A percentile compares a stretch with the other conserved stretches of the same genome.
phyloP scores from a whole-genome alignment of 140 eudicot species.

The Stevia rebaudiana region DNA sequence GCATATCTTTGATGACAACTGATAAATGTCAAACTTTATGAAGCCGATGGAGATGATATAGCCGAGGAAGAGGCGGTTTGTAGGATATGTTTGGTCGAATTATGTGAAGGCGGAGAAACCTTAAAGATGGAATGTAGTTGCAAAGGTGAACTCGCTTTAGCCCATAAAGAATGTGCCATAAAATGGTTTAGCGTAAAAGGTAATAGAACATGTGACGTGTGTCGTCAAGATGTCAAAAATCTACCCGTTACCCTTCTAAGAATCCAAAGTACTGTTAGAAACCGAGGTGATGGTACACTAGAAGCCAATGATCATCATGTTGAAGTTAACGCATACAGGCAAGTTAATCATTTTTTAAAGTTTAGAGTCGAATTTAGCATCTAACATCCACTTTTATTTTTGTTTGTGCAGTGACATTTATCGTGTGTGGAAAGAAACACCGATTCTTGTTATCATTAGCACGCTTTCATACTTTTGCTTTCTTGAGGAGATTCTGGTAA shows the following conservation, averaged over 20 bases:
- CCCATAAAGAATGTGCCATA: slow-evolving; percentile 89
- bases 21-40: slow-evolving; percentile 13
- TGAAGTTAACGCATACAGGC: slow-evolving; percentile 60
- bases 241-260: slow-evolving; percentile 77
- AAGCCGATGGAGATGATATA: slow-evolving; percentile 69
- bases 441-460: slow-evolving; percentile 89
- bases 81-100: slow-evolving; percentile 84
- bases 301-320: slow-evolving; percentile 35
- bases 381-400: neutral
- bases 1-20: neutral
- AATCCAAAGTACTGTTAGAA: slow-evolving; percentile 37
- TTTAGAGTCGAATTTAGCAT: neutral
- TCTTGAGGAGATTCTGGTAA: slow-evolving; percentile 95
- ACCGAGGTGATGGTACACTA: slow-evolving; percentile 29
- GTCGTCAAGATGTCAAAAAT: slow-evolving; percentile 77
- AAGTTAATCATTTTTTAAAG: slow-evolving; percentile 21
- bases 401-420: slow-evolving; percentile 20
- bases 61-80: slow-evolving; percentile 99
- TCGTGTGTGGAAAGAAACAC: slow-evolving; percentile 91
- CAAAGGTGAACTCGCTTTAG: slow-evolving; percentile 99
- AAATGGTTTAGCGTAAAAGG: slow-evolving; percentile 98
- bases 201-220: slow-evolving; percentile 87
- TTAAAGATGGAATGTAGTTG: slow-evolving; percentile 96
- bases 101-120: slow-evolving; percentile 90
- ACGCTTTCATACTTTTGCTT: slow-evolving; percentile 90